Base-by-base conservation (phyloP, 257 asterid species). In the Nyctanthes arbortristis region DNA sequence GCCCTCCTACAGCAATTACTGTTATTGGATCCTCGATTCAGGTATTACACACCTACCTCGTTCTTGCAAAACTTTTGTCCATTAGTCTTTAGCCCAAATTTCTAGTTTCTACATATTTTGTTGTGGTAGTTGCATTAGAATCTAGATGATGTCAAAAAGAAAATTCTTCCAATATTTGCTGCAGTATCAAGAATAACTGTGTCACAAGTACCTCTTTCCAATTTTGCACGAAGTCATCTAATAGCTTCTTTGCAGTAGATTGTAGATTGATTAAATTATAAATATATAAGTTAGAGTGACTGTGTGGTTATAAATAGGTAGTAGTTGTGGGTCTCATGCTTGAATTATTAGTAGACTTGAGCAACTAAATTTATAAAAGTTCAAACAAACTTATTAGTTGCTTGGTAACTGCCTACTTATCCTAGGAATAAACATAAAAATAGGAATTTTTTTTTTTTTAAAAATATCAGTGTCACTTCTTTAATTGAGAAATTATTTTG, bases 11-110 rank as follows among this genome's bases (percentile, higher is more conserved):
- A 3, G 64, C 78, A 56, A 57, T 77, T 31, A 77, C 82, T 52
- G 31, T 77, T 58, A 64, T 77, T 13, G 78, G 74, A 64, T 77
- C 82, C 63, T 77, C 78, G 32, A 67, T 72, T 64, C 82, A 77
- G 76, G 78, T 77, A 37, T 52, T 52, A 52, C 30, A 52, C 59
- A 52, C 24, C 16, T 24, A 20, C 59, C 31, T 22, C 14, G 16
- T 52, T 52, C 28, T 52, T 52, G 4, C 29, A 52, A 52, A 22
- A 7, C 8, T 52, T 52, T 22, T 6, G 30, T 52, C 31, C 47
- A 11, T 10, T 39, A 22, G 13, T 52, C 59, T 18, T 0, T 18
- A 52, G 59, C 20, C 28, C 20, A 1, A 22, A 30, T 52, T 52
- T 22, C 10, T 52, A 22, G 59, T 52, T 52, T 22, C 10, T 52